Conservation (phyloP, 306 rosid genomes). For the Ziziphus jujuba region DNA sequence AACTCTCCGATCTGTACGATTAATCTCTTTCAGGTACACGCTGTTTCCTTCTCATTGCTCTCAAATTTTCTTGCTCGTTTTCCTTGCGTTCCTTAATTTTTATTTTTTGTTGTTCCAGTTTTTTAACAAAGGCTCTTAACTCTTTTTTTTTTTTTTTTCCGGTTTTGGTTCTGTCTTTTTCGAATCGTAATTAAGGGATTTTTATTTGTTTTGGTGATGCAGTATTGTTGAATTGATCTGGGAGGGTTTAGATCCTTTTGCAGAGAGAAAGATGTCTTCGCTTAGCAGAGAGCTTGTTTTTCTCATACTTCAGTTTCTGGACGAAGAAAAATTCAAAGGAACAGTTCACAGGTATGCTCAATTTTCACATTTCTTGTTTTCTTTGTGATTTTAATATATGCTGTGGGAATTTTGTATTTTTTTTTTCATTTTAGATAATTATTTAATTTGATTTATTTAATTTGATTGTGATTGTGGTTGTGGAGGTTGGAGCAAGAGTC, state of each 20-base stretch:
- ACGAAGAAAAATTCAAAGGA: slow-evolving; percentile 98
- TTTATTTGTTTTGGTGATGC: slow-evolving; percentile 8
- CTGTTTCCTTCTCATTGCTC: slow-evolving; percentile 20
- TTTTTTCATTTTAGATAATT: not conserved
- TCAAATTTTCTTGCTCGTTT: slow-evolving; percentile 18
- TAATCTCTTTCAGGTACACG: slow-evolving; percentile 39
- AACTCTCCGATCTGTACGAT: slow-evolving; percentile 72
- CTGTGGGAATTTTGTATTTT: not conserved
- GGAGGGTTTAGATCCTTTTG: slow-evolving; percentile 48
- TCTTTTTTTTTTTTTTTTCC: not conserved
- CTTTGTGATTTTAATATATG: not conserved
- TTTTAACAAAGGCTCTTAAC: not conserved
- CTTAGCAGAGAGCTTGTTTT: slow-evolving; percentile 98
- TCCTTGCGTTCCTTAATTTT: not conserved
- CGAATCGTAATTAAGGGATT: not conserved
- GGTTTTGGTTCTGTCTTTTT: not conserved
- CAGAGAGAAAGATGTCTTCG: slow-evolving; percentile 76
- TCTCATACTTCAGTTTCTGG: slow-evolving; percentile 99
- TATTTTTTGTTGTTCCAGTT: not conserved
- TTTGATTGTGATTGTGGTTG: slow-evolving; percentile 36
- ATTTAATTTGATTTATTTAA: slow-evolving; percentile 7
- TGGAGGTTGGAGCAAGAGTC: slow-evolving; percentile 99
- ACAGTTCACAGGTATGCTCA: slow-evolving; percentile 82
- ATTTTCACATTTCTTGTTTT: not conserved
- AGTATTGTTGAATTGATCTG: slow-evolving; percentile 61